Percentiles rank a stretch among this genome's conserved stretches.
Conservation (phyloP, 345 rosid species). For the Microcos paniculata region DNA sequence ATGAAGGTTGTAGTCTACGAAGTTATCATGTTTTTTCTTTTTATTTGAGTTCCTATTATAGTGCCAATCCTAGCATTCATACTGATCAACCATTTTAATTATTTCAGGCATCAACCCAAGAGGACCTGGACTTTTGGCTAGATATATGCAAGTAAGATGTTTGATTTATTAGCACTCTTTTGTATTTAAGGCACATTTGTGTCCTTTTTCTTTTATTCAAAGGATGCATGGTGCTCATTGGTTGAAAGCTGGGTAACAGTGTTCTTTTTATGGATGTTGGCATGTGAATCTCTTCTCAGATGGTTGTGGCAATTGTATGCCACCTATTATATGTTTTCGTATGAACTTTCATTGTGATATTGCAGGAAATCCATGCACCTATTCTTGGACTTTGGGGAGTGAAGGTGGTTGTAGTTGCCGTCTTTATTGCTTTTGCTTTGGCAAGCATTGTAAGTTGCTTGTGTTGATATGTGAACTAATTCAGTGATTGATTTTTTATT, state of each 20-base stretch:
- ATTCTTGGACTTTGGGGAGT: slow-evolving; percentile 78
- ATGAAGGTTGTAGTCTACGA: slow-evolving; percentile 52
- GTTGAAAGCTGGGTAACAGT: neutral
- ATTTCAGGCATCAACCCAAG: slow-evolving; percentile 54
- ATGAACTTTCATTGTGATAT: neutral
- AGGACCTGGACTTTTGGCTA: slow-evolving; percentile 72
- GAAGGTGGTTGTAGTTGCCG: slow-evolving; percentile 65
- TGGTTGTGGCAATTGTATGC: too few species aligned
- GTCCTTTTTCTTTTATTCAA: neutral
- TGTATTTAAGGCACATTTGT: neutral
- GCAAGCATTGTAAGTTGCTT: slow-evolving; percentile 77
- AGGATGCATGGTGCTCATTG: neutral
- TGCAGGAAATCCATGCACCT: slow-evolving; percentile 86
- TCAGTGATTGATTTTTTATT: neutral
- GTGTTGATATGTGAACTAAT: neutral
- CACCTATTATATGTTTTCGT: slow-evolving; percentile 3
- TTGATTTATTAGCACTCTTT: neutral
- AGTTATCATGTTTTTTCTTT: neutral
- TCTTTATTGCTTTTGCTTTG: slow-evolving; percentile 74
- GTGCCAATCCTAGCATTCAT: neutral
- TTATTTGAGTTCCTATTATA: neutral
- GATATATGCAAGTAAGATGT: slow-evolving; percentile 73
- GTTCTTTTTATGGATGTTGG: neutral
- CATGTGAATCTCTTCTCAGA: neutral
- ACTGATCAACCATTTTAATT: slow-evolving; percentile 27